Base-by-base conservation (phyloP, 2,329 filamentous ascomycete species). In the Epichloe aotearoae region DNA sequence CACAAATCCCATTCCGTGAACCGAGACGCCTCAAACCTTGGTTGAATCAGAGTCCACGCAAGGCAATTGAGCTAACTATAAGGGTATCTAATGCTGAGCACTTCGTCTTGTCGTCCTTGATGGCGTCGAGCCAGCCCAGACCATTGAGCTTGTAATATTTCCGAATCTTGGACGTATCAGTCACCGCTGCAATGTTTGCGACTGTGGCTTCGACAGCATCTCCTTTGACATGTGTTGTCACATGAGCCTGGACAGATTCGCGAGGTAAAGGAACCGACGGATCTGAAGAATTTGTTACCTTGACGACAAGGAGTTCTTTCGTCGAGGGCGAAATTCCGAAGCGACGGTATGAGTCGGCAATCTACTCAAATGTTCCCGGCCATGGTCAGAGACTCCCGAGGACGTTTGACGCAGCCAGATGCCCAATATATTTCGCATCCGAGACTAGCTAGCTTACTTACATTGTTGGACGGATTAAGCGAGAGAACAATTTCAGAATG, bases 401-500 rank as follows among this genome's bases (percentile, higher is more conserved):
- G 36, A 14, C 14, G 15, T n/a, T 38, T 7, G 15, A n/a, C 36
- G 15, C 36, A n/a, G 15, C 36, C 7, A n/a, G 36, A 14, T n/a
- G 36, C 6, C 14, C 6, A n/a, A 8, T 38, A 7, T 38, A n/a
- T 38, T n/a, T 38, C 15, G 36, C 36, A 14, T 6, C 40, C 20
- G 10, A 17, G 40, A 23, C 5, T 4, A 40, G 33, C 5, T 4
- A 40, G 33, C 54, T 56, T 65, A 88, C 86, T 56, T 65, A 88
- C 86, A 65, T 95, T 95, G 64, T 88, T 91, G 55, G 86, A 89
- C 0, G 86, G 77, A 53, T 83, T 90, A 43, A 96, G 72, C 3
- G 81, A 82, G 57, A 85, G 84, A 33, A 96, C 88, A 51, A 88
- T 84, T 67, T 96, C 90, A 0, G 87, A 90, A 65, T 95, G 90